Evolutionary conservation across 2,329 filamentous ascomycete genomes (phyloP), one percentile per base, ranked within the genome.

Genomic region (Daldinia eschscholtzii): DNA sequence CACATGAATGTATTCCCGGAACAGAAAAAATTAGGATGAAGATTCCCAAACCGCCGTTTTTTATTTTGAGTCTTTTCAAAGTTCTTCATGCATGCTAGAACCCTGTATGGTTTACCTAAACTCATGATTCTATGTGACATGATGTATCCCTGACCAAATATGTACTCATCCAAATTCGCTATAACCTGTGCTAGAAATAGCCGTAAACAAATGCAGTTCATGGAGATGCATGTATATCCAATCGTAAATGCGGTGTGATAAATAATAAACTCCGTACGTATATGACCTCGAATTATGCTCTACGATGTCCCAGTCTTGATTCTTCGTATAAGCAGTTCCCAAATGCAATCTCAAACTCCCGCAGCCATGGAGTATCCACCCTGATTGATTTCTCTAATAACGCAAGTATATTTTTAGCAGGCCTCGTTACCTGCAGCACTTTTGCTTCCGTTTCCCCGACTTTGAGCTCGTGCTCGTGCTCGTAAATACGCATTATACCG

Each of bases 1-100:
- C 73, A 70, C 57, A 67, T 66, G 68, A 74, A 72, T 75, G 71
- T 76, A 75, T 75, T 73, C 68, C 73, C 72, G 69, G 72, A 67
- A 64, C 65, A 59, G 68, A 70, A 75, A 76, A 76, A 72, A 71
- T 71, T 70, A 75, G 18, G 66, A 70, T 68, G 39, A 71, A 75
- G 73, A 76, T 76, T 76, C 73, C 74, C 71, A 63, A 72, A 67
- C 70, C 53, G 61, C 20, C 28, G 15, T 50, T 46, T 48, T 30
- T 33, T 20, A 33, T 33, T 57, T 57, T 26, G 20, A 13, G 10
- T 30, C 12, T 44, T 42, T 57, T 10, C n/a, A 46, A 42, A 12
- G 37, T 33, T 44, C 6, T 46, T 46, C 6, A 33, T 4, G 7
- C 13, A 57, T 33, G 46, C 1, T 20, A 1, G 30, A 3, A 13